A percentile compares a stretch with the other conserved stretches of the same genome.
Evolutionary conservation across 352 stramenopile genomes (phyloP).

Genomic region (Pythium utonaiense): DNA sequence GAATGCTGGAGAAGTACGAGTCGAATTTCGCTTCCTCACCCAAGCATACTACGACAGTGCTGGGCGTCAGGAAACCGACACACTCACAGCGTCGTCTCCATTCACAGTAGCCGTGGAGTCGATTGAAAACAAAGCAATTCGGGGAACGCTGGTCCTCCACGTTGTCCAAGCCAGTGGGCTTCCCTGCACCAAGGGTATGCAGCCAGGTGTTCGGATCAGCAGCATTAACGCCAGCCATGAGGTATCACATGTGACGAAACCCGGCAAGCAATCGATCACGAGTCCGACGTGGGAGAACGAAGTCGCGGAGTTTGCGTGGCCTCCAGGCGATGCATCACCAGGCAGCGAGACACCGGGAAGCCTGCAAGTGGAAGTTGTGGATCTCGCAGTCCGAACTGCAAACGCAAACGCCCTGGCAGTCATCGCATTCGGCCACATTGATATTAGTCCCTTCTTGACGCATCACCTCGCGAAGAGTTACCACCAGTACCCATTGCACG

Average conservation of each 20-base stretch:
- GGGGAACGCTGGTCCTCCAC: conserved; percentile 33
- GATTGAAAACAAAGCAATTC: not conserved
- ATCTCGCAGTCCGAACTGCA: conserved; percentile 34
- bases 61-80: conserved; percentile 3
- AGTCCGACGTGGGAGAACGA: conserved; percentile 30
- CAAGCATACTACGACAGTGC: conserved; percentile 26
- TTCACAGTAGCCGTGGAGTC: not conserved
- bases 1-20: conserved; percentile 34
- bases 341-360: too few species aligned
- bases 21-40: conserved; percentile 51
- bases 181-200: conserved; percentile 32
- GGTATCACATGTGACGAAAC: conserved; percentile 27
- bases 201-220: conserved; percentile 31
- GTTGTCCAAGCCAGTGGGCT: conserved; percentile 31
- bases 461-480: conserved; percentile 35
- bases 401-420: conserved; percentile 33
- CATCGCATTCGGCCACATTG: conserved; percentile 32
- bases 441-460: conserved; percentile 31
- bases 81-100: not conserved
- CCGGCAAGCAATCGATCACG: conserved; percentile 30
- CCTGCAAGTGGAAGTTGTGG: conserved; percentile 37
- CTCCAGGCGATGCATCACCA: not conserved
- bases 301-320: conserved; percentile 30
- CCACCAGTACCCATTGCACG: conserved; percentile 24
- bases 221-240: not conserved